Evolutionary conservation across 768 basidiomycete species (phyloP).

Genomic region (Serpula lacrymans): DNA sequence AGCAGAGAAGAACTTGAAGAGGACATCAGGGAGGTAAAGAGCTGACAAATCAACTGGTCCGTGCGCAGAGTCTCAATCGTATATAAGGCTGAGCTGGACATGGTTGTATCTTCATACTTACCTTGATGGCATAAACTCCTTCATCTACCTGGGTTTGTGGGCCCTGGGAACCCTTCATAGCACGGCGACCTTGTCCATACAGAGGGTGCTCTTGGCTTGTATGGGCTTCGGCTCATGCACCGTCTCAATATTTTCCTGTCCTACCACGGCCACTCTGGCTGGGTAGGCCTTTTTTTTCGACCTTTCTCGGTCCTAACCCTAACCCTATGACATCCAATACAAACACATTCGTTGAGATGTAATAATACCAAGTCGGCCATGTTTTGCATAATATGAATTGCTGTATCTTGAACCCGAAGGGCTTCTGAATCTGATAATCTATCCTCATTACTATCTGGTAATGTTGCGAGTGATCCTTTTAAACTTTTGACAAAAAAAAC

Average conservation of each 20-base stretch:
- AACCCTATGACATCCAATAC: conserved; percentile 29
- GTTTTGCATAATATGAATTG: too few relatives aligned
- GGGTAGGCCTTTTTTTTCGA: conserved; percentile 32
- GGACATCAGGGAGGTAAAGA: too few relatives aligned
- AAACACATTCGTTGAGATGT: background rate
- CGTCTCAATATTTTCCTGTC: conserved; percentile 46
- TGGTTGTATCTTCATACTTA: conserved; percentile 44
- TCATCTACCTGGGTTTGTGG: conserved; percentile 49
- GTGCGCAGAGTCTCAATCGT: conserved; percentile 14
- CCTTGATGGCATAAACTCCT: conserved; percentile 54
- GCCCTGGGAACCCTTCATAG: conserved; percentile 38
- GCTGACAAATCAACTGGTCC: conserved; percentile 15
- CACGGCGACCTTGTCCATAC: conserved; percentile 20
- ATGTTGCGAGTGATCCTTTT: too few relatives aligned
- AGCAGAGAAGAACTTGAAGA: too few relatives aligned
- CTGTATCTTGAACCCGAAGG: too few relatives aligned
- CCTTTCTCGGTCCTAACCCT: conserved; percentile 29
- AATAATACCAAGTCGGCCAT: too few relatives aligned
- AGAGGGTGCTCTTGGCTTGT: conserved; percentile 37
- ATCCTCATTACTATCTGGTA: too few relatives aligned
- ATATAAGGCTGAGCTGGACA: conserved; percentile 23
- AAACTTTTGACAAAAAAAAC: too few relatives aligned
- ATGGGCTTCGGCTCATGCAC: conserved; percentile 43
- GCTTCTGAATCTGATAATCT: too few relatives aligned
- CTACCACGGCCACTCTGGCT: conserved; percentile 41